Evolutionary conservation across 371 early-diverging fungal species (phyloP).

Genomic region (Mortierella sp.): DNA sequence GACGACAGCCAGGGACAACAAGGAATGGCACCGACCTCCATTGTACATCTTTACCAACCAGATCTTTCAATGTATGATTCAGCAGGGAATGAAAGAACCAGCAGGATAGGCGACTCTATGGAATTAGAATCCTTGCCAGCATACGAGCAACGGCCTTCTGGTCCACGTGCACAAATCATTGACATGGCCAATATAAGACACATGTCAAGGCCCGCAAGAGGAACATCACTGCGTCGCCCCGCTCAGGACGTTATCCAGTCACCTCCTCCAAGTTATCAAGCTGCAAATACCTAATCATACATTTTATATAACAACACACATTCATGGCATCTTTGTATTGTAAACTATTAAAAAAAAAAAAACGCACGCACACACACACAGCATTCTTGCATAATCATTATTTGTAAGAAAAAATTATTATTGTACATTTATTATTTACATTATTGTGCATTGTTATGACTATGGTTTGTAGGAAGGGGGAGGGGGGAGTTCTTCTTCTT

Average conservation of each 20-base stretch:
- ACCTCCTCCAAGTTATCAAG: slow-evolving; percentile 9
- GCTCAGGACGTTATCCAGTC: neutral
- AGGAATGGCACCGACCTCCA: neutral
- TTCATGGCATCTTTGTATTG: too few relatives aligned
- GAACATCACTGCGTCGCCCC: neutral
- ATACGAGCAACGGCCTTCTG: slow-evolving; percentile 21
- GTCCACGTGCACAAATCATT: slow-evolving; percentile 18
- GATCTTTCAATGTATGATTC: slow-evolving; percentile 11
- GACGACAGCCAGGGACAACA: slow-evolving; percentile 4
- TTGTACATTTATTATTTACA: too few relatives aligned
- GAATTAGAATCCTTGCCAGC: slow-evolving; percentile 22
- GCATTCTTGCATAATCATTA: neutral
- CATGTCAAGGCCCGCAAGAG: slow-evolving; percentile 6
- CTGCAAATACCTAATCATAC: slow-evolving; percentile 5
- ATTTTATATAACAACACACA: neutral
- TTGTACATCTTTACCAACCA: slow-evolving; percentile 20
- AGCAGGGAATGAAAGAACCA: neutral
- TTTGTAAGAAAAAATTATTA: too few relatives aligned
- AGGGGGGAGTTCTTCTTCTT: neutral
- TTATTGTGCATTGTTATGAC: neutral
- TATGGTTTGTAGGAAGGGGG: neutral
- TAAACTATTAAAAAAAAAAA: neutral
- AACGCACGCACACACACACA: neutral
- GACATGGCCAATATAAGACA: slow-evolving; percentile 12
- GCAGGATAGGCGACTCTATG: neutral